Evolutionary conservation across 306 rosid genomes (phyloP), one percentile per base, ranked within the genome.

Genomic region (Acmispon strigosus): DNA sequence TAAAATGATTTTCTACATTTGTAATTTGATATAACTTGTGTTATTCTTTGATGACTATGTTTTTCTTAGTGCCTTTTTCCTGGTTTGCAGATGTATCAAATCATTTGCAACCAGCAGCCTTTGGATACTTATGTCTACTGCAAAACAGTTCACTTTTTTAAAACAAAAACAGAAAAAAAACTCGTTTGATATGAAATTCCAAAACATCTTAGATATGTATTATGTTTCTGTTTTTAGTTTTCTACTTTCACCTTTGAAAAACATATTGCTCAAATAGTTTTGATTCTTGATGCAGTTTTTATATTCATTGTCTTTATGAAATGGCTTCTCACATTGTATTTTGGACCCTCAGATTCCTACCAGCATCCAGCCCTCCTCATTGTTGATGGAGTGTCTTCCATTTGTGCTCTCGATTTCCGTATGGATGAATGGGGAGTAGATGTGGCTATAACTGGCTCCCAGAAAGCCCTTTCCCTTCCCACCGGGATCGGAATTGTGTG

Each of bases 401-500:
- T 95, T 51, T 89, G 97, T 67, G 99, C 99, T 53, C 89, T 95
- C 4, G 99, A 95, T 82, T 95, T 91, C 79, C 96, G 99, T 14
- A 95, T 95, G 99, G 99, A 95, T 1, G 99, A 95, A 79, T 95
- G 99, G 99, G 97, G 99, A 18, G 71, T 95, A 1, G 99, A 95
- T 81, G 99, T 95, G 81, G 97, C 97, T 59, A 73, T 95, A 74
- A 95, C 99, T 62, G 99, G 99, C 52, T 95, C 99, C 58, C 99
- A 95, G 78, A 95, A 95, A 44, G 99, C 99, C 48, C 99, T 95
- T 62, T 95, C 99, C 64, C 99, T 95, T 67, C 99, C 99, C 52
- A 95, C 99, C 42, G 99, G 99, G 22, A 50, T 95, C 0, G 99
- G 99, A 0, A 75, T 95, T 84, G 89, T 95, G 49, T 86, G 96